These are phyloP conservation scores for Bipolaris zeicola DNA, from an alignment of 2,329 filamentous ascomycete species.

Conservation along the genomic window DNA sequence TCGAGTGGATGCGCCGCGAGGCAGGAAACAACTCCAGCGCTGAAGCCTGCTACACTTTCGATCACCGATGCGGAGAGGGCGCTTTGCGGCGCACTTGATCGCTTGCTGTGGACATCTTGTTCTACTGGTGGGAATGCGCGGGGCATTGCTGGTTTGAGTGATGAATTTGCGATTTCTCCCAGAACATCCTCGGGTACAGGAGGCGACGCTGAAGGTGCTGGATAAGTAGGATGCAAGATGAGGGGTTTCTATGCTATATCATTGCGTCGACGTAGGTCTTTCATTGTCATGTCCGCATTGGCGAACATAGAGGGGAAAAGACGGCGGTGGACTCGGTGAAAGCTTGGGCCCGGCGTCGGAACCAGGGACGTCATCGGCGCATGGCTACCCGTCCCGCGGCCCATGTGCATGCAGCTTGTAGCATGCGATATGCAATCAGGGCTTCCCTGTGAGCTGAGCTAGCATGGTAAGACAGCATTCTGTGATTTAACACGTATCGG, in stretches of 20 bases:
- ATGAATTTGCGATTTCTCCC: slow-evolving; percentile 12
- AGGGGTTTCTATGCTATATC: slow-evolving; percentile 3
- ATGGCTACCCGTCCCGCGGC: background rate
- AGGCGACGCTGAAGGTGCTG: slow-evolving; percentile 2
- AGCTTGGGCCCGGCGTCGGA: slow-evolving; percentile 21
- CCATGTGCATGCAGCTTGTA: background rate
- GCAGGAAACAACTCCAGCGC: slow-evolving; percentile 84
- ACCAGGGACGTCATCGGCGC: slow-evolving; percentile 8
- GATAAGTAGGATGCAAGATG: background rate
- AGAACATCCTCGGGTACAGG: slow-evolving; percentile 29
- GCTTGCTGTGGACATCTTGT: slow-evolving; percentile 40
- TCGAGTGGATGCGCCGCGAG: slow-evolving; percentile 90
- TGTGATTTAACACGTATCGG: background rate
- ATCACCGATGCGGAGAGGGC: slow-evolving; percentile 70
- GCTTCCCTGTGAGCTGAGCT: background rate
- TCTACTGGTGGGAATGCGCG: slow-evolving; percentile 57
- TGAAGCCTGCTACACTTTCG: slow-evolving; percentile 88
- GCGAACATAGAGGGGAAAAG: slow-evolving; percentile 12
- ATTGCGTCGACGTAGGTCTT: slow-evolving; percentile 6
- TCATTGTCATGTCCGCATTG: background rate
- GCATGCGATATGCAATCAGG: background rate
- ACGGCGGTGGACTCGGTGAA: slow-evolving; percentile 8
- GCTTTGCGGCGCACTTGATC: slow-evolving; percentile 33
- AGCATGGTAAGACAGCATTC: background rate
- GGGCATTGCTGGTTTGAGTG: slow-evolving; percentile 49